These are phyloP conservation scores for Mycena maculata DNA, from an alignment of 768 basidiomycete genomes.

Conservation along the genomic window DNA sequence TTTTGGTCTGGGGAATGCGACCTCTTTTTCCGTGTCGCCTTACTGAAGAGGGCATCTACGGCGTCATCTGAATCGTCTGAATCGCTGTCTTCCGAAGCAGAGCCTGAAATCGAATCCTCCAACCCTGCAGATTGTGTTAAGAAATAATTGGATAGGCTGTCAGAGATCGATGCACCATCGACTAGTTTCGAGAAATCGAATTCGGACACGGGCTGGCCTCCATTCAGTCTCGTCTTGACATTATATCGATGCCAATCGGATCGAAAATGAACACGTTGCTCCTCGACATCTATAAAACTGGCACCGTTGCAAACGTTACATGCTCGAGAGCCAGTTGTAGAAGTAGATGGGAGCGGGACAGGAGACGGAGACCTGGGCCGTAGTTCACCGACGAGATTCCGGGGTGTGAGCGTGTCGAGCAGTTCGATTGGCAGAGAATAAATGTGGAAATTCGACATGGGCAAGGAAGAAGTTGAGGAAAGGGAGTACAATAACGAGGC, in stretches of 20 bases:
- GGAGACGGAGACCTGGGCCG: conserved; percentile 46
- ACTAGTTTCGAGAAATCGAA: conserved; percentile 80
- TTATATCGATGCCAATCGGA: conserved; percentile 99
- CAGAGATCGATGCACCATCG: conserved; percentile 67
- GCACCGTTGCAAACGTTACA: conserved; percentile 82
- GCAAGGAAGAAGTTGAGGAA: not conserved
- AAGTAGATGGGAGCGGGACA: conserved; percentile 42
- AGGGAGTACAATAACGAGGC: conserved; percentile 4
- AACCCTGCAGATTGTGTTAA: conserved; percentile 58
- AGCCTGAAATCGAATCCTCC: conserved; percentile 93
- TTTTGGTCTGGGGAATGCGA: conserved; percentile 58
- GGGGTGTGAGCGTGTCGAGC: conserved; percentile 75
- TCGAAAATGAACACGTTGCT: conserved; percentile 87
- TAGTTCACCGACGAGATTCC: conserved; percentile 63
- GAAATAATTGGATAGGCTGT: not conserved
- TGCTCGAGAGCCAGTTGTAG: conserved; percentile 59
- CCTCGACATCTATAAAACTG: conserved; percentile 78
- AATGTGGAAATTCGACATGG: conserved; percentile 64
- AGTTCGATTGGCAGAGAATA: conserved; percentile 80
- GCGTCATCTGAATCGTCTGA: conserved; percentile 66
- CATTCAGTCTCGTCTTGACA: conserved; percentile 82
- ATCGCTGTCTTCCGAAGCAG: conserved; percentile 72
- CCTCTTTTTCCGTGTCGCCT: conserved; percentile 60
- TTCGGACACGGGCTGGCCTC: conserved; percentile 73
- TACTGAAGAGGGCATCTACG: conserved; percentile 74